Evolutionary conservation across 2,329 filamentous ascomycete genomes (phyloP), one percentile per base, ranked within the genome.

Genomic region (Ophiostoma novo-ulmi): DNA sequence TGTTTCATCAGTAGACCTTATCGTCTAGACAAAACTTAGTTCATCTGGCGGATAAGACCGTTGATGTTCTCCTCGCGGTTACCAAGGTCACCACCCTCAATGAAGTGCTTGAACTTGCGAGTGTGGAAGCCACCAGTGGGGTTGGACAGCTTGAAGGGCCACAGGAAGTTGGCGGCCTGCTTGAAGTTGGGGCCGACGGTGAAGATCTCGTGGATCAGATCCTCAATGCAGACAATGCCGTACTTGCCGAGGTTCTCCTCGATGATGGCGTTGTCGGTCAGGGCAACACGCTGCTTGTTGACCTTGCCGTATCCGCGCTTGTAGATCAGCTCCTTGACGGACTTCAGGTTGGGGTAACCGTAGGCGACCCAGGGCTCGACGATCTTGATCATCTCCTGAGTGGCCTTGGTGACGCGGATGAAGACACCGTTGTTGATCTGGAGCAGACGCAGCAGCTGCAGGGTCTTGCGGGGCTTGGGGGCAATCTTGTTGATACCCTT

Each of bases 401-500:
- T 98, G 76, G 95, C 95, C 91, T 98, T 99, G 86, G 94, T 98
- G 80, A 97, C 87, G 80, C 89, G 91, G 85, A 99, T 87, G 86
- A 99, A 99, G 84, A 97, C 93, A 84, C 94, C 95, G 84, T 97
- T 98, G 92, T 99, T 99, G 91, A 99, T 99, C 88, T 99, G 95
- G 80, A 99, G 91, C 76, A 99, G 93, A 88, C 95, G 94, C 82
- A 99, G 94, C 74, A 99, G 92, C 87, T 99, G 95, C 79, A 99
- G 90, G 81, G 97, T 98, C 91, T 99, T 99, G 88, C 95, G 94
- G 84, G 96, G 96, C 92, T 99, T 98, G 79, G 95, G 95, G 82
- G 96, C 90, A 80, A 99, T 98, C 92, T 99, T 99, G 92, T 98
- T 98, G 93, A 99, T 98, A 89, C 90, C 95, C 93, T 99, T 99